Base-by-base conservation (phyloP, 2,329 filamentous ascomycete genomes). In the Talaromyces sp. region DNA sequence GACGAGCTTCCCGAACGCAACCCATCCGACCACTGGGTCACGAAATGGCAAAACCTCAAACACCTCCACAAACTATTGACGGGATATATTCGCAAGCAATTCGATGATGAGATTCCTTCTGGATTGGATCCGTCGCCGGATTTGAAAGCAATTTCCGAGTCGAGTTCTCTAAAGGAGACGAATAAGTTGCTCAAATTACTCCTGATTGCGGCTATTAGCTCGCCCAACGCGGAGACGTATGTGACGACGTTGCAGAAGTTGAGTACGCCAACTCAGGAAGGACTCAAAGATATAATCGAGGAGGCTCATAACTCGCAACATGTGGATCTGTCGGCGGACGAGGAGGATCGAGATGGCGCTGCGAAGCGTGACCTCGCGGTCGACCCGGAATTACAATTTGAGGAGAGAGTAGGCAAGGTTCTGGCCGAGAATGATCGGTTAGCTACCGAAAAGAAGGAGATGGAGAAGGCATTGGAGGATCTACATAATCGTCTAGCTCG, bases 101-200 rank as follows among this genome's bases (percentile, higher is more conserved):
- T 76, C 60, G 73, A 75, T 57, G 75, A 76, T 53, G 65, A 69
- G 60, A 61, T 77, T 7, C 76, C 75, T 5, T 67, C 73, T 17
- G 73, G 75, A 11, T 70, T 75, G 28, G 72, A 75, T 57, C 70
- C 72, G 6, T 68, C 71, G 11, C 76, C 76, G n/a, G 75, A 78
- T 60, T 70, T 79, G 52, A 75, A 79, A 66, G 69, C 74, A 10
- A 72, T 79, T 58, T 77, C 76, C 13, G 75, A 78, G 60, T 73
- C 74, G 53, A 70, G 69, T 19, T 74, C 76, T 25, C 63, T 70
- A 33, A 73, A 73, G 58, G 75, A 78, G 63, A 73, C 72, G 46
- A 73, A 77, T 57, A 76, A 87, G 76, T 76, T 88, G 53, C 75
- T 88, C 41, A 83, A 84, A 59, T 77, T 88, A 57, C 80, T 88